Evolutionary conservation across 2,329 filamentous ascomycete species (phyloP).

Genomic region (Fusarium virguliforme): DNA sequence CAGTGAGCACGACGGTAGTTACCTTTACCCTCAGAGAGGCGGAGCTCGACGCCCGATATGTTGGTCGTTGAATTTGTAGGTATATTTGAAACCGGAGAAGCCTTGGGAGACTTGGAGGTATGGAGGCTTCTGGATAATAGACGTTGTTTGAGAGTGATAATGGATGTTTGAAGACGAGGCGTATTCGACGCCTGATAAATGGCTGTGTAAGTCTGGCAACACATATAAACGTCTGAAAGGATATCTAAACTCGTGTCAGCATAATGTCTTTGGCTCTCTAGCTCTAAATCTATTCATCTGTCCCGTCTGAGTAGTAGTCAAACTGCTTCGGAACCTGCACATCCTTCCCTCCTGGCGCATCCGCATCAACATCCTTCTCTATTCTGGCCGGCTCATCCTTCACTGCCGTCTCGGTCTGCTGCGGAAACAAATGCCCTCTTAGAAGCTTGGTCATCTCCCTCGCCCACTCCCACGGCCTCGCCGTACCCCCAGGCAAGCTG

Average conservation of each 20-base stretch:
- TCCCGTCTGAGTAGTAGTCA: conserved; percentile 56
- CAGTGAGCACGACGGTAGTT: no score
- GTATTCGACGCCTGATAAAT: neutral
- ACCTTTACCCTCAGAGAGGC: no score
- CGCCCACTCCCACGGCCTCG: conserved; percentile 84
- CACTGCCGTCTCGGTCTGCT: conserved; percentile 1
- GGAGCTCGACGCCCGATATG: no score
- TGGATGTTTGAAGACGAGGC: no score
- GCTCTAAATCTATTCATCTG: conserved; percentile 30
- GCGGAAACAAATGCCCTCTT: conserved; percentile 49
- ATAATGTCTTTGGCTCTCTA: neutral
- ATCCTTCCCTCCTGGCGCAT: conserved; percentile 48
- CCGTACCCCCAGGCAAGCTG: conserved; percentile 75
- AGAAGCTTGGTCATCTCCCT: conserved; percentile 71
- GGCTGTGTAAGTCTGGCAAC: neutral
- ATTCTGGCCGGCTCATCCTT: neutral
- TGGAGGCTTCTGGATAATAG: no score
- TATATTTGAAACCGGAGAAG: no score
- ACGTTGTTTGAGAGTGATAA: no score
- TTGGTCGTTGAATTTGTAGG: no score
- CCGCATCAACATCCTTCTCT: conserved; percentile 48
- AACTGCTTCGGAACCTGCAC: conserved; percentile 53
- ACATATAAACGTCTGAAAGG: neutral
- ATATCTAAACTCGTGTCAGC: conserved; percentile 1
- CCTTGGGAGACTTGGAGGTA: no score